Evolutionary conservation across 345 rosid genomes (phyloP).

Genomic region (Gossypium raimondii): DNA sequence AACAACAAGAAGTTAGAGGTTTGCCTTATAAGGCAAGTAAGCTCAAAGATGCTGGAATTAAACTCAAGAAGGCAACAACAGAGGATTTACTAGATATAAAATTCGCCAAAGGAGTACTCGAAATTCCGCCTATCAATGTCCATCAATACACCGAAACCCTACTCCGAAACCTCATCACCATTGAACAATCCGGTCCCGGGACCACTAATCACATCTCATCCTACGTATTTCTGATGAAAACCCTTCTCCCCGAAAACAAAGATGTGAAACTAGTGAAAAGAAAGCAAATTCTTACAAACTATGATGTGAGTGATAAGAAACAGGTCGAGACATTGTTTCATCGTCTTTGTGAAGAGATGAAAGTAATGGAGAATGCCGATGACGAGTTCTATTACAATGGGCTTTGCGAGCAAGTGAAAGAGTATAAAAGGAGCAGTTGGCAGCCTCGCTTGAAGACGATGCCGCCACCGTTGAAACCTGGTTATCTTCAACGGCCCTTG

Average conservation of each 20-base stretch:
- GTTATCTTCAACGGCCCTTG: neutral
- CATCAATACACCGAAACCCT: conserved; percentile 38
- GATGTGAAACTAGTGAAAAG: conserved; percentile 34
- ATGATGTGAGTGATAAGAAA: neutral
- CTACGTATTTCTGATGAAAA: conserved; percentile 35
- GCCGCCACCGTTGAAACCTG: conserved; percentile 4
- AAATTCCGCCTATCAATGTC: conserved; percentile 35
- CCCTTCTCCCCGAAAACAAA: conserved; percentile 21
- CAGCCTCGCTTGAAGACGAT: neutral
- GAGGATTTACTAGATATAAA: conserved; percentile 37
- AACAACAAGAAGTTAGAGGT: neutral
- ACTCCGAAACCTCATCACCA: conserved; percentile 42
- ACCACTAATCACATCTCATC: conserved; percentile 35
- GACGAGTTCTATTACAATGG: conserved; percentile 38
- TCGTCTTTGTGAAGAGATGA: conserved; percentile 24
- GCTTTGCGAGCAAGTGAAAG: conserved; percentile 35
- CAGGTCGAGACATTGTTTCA: conserved; percentile 25
- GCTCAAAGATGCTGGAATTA: conserved; percentile 33
- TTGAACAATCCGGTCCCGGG: conserved; percentile 29
- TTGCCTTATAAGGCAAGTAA: conserved; percentile 14
- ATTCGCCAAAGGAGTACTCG: conserved; percentile 36
- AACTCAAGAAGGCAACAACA: conserved; percentile 25
- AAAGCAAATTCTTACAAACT: conserved; percentile 24
- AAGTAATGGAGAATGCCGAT: conserved; percentile 11
- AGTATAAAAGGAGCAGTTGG: conserved; percentile 18